Percentiles rank a stretch among this genome's conserved stretches.
phyloP scores from a whole-genome alignment of 2,329 filamentous ascomycete genomes.

The Hypoxylon sp. region DNA sequence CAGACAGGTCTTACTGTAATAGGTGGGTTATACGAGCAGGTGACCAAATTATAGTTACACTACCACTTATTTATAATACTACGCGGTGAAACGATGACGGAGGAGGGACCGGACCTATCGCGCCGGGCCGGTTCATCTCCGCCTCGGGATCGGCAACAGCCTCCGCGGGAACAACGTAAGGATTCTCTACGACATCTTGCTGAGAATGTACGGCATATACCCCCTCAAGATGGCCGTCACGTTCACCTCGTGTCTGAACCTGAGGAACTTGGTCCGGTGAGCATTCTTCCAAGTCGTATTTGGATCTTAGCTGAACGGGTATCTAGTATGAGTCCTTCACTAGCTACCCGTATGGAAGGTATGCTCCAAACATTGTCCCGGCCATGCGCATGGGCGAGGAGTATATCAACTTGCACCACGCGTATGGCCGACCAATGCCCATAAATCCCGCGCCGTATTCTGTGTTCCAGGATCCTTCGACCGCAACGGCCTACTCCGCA shows the following conservation, averaged over 20 bases:
- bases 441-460: not conserved
- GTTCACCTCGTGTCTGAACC: conserved; percentile 24
- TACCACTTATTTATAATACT: not conserved
- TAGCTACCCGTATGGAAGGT: not conserved
- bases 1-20: not conserved
- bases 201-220: conserved; percentile 18
- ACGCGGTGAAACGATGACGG: conserved; percentile 24
- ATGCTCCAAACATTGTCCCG: not conserved
- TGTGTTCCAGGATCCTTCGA: not conserved
- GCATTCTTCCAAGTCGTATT: not conserved
- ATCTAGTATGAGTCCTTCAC: conserved; percentile 19
- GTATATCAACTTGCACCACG: conserved; percentile 1
- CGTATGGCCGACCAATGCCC: conserved; percentile 6
- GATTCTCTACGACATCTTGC: conserved; percentile 22
- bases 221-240: conserved; percentile 1
- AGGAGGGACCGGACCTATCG: conserved; percentile 6
- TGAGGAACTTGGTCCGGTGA: conserved; percentile 21
- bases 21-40: not conserved
- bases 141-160: conserved; percentile 2
- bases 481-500: not conserved
- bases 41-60: not conserved
- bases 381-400: not conserved
- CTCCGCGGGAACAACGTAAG: conserved; percentile 2
- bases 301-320: not conserved
- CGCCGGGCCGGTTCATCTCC: conserved; percentile 21